Conservation (phyloP, 1,284 basidiomycete genomes). For the Cryptococcus hybrid region DNA sequence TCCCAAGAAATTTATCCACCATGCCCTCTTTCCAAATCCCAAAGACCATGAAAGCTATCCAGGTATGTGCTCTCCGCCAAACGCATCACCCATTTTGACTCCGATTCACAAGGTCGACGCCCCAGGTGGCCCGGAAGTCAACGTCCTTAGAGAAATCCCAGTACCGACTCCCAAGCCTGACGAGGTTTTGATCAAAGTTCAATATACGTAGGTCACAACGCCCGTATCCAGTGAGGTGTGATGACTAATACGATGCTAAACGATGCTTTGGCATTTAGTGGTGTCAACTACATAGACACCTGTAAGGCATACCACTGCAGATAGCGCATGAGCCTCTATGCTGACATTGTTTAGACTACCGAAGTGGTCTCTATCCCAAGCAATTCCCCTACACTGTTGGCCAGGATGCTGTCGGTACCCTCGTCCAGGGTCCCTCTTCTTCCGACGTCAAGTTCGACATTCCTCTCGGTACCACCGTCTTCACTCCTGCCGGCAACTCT, state of each 20-base stretch:
- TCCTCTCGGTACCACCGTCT: slow-evolving; percentile 52
- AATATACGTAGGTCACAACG: slow-evolving; percentile 31
- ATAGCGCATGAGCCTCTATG: background rate
- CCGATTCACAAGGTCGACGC: slow-evolving; percentile 45
- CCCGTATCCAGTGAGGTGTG: background rate
- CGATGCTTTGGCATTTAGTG: slow-evolving; percentile 37
- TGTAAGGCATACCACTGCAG: slow-evolving; percentile 29
- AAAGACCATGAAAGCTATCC: slow-evolving; percentile 55
- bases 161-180: slow-evolving; percentile 63
- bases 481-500: slow-evolving; percentile 57
- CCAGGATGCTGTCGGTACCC: slow-evolving; percentile 71
- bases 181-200: slow-evolving; percentile 77
- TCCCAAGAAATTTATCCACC: background rate
- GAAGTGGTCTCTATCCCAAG: slow-evolving; percentile 54
- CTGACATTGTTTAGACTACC: slow-evolving; percentile 32
- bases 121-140: slow-evolving; percentile 72
- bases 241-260: background rate
- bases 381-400: slow-evolving; percentile 73
- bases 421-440: slow-evolving; percentile 65
- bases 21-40: slow-evolving; percentile 36
- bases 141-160: slow-evolving; percentile 56
- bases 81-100: background rate
- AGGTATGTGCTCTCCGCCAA: slow-evolving; percentile 23
- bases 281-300: slow-evolving; percentile 71
- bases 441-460: slow-evolving; percentile 48